Evolutionary conservation across 1,284 basidiomycete genomes (phyloP).

Genomic region (Megacollybia platyphylla): DNA sequence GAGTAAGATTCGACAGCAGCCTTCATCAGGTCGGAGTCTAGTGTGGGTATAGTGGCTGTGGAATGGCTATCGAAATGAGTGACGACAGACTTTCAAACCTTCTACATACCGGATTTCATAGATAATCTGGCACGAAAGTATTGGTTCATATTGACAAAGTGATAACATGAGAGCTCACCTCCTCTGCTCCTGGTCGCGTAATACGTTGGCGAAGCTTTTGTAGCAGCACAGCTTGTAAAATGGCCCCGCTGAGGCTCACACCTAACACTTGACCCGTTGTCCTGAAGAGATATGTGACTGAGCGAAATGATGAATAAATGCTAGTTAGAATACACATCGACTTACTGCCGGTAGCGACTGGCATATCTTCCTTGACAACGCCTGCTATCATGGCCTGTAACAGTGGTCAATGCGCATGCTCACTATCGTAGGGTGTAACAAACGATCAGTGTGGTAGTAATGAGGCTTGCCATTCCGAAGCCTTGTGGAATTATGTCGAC

Average conservation of each 20-base stretch:
- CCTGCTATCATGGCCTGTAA: constrained; percentile 72
- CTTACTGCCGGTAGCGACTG: constrained; percentile 81
- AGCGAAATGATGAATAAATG: constrained; percentile 3
- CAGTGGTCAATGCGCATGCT: constrained; percentile 4
- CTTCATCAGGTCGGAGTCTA: constrained; percentile 46
- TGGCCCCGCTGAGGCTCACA: constrained; percentile 72
- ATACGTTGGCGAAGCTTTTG: constrained; percentile 59
- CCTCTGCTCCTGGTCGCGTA: constrained; percentile 55
- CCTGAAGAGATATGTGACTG: constrained; percentile 84
- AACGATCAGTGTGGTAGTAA: constrained; percentile 76
- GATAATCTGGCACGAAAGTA: constrained; percentile 37
- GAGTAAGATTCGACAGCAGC: constrained; percentile 79
- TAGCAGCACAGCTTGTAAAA: constrained; percentile 67
- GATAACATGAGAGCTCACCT: constrained; percentile 34
- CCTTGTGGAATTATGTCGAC: constrained; percentile 67
- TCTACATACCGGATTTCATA: constrained; percentile 47
- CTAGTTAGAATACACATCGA: constrained; percentile 9
- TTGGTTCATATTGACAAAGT: constrained; percentile 4
- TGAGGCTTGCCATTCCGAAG: constrained; percentile 72
- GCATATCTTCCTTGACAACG: constrained; percentile 71
- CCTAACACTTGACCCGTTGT: constrained; percentile 88
- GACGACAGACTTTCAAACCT: neutral
- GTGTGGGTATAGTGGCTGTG: constrained; percentile 63
- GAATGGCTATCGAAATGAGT: constrained; percentile 45
- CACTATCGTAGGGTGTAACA: constrained; percentile 14